Evolutionary conservation across 2,329 filamentous ascomycete species (phyloP).

Genomic region (Clarireedia paspali): DNA sequence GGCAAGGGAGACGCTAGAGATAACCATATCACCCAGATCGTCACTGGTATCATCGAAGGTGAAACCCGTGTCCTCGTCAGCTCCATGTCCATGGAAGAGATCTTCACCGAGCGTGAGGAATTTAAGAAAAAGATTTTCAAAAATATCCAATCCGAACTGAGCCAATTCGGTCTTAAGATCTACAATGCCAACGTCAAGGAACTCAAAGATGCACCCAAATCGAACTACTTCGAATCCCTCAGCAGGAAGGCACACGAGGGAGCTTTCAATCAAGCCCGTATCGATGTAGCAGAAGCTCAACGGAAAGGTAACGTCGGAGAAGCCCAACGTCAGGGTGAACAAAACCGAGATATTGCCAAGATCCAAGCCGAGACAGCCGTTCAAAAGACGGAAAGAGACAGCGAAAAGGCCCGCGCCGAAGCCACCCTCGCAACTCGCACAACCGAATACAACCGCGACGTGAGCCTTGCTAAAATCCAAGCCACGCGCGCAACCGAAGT

Average conservation of each 20-base stretch:
- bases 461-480: slow-evolving; percentile 68
- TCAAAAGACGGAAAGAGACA: slow-evolving; percentile 75
- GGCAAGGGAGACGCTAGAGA: slow-evolving; percentile 31
- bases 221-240: slow-evolving; percentile 76
- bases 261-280: slow-evolving; percentile 68
- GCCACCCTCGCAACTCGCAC: slow-evolving; percentile 66
- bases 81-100: slow-evolving; percentile 55
- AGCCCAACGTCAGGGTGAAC: slow-evolving; percentile 68
- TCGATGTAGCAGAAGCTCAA: slow-evolving; percentile 59
- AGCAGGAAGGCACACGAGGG: slow-evolving; percentile 80
- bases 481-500: slow-evolving; percentile 66
- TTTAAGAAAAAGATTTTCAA: slow-evolving; percentile 70
- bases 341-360: slow-evolving; percentile 80
- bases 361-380: slow-evolving; percentile 72
- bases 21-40: slow-evolving; percentile 70
- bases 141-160: slow-evolving; percentile 52
- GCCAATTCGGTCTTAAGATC: slow-evolving; percentile 72
- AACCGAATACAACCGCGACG: slow-evolving; percentile 63
- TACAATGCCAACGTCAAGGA: slow-evolving; percentile 75
- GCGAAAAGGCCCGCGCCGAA: slow-evolving; percentile 72
- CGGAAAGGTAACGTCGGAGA: slow-evolving; percentile 67
- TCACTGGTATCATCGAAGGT: slow-evolving; percentile 85
- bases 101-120: slow-evolving; percentile 64
- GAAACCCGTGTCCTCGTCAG: slow-evolving; percentile 78
- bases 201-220: slow-evolving; percentile 72